A percentile compares a stretch with the other conserved stretches of the same genome.
These are phyloP conservation scores for Crithidia sp. DNA, from an alignment of 208 protist species.

Conservation along the genomic window DNA sequence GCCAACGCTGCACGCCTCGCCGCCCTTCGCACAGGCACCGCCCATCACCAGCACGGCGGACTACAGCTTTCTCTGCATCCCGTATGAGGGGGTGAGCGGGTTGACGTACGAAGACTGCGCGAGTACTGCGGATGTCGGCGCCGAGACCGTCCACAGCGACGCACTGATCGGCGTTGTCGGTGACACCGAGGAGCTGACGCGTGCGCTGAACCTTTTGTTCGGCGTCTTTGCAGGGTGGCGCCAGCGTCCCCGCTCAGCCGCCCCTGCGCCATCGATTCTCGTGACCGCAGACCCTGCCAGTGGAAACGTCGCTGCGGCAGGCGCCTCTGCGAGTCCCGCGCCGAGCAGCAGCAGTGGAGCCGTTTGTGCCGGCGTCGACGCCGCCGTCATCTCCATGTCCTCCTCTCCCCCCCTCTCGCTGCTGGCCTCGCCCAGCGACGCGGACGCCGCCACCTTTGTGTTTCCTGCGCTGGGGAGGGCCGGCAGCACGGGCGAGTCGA, in stretches of 20 bases:
- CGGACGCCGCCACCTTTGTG: slow-evolving; percentile 3
- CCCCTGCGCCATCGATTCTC: slow-evolving; percentile 1
- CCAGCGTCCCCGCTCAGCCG: not conserved
- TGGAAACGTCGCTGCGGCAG: not conserved
- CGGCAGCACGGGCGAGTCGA: not conserved
- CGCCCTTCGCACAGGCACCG: slow-evolving; percentile 6
- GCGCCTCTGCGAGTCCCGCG: not conserved
- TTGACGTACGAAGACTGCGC: not conserved
- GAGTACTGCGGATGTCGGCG: not conserved
- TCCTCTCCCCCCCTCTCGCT: slow-evolving; percentile 4
- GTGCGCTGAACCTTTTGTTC: slow-evolving; percentile 13
- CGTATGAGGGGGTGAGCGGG: slow-evolving; percentile 6
- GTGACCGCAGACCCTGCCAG: slow-evolving; percentile 1
- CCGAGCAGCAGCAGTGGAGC: not conserved
- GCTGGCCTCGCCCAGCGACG: not conserved
- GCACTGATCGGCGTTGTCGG: not conserved
- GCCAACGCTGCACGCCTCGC: not conserved
- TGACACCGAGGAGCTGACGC: slow-evolving; percentile 7
- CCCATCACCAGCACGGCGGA: slow-evolving; percentile 25
- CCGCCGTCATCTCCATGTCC: not conserved
- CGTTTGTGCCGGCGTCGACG: not conserved
- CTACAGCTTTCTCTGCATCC: slow-evolving; percentile 26
- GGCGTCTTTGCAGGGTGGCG: not conserved
- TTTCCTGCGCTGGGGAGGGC: slow-evolving; percentile 10
- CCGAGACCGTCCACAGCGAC: not conserved